A percentile compares a stretch with the other conserved stretches of the same genome.
Conservation (phyloP, 495 filamentous ascomycete species). For the Penicilliopsis zonata region DNA sequence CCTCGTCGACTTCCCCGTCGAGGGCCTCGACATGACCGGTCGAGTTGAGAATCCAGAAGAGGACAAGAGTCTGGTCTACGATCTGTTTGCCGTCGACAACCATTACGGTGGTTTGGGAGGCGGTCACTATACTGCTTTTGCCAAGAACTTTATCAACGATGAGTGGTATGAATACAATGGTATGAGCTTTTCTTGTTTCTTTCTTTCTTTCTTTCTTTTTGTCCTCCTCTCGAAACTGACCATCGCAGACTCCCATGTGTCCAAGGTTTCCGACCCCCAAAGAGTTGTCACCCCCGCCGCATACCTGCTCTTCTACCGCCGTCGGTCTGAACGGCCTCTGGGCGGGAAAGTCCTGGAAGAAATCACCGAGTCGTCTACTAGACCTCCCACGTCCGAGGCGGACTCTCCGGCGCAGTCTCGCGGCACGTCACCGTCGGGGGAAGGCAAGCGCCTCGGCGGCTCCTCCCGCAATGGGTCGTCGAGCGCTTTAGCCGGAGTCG, state of each 20-base stretch:
- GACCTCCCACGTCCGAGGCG: slow-evolving; percentile 27
- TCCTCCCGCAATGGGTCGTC: slow-evolving; percentile 77
- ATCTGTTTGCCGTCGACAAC: slow-evolving; percentile 89
- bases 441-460: slow-evolving; percentile 75
- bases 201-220: background rate
- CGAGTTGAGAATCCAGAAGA: slow-evolving; percentile 66
- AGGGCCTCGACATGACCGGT: slow-evolving; percentile 68
- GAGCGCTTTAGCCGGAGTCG: slow-evolving; percentile 69
- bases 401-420: slow-evolving; percentile 6
- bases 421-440: slow-evolving; percentile 51
- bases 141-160: slow-evolving; percentile 77
- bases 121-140: slow-evolving; percentile 90
- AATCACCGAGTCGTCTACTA: slow-evolving; percentile 42
- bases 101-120: slow-evolving; percentile 87
- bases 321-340: slow-evolving; percentile 60
- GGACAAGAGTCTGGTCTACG: slow-evolving; percentile 73
- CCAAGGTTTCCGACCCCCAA: slow-evolving; percentile 35
- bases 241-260: slow-evolving; percentile 56
- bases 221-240: slow-evolving; percentile 8
- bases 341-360: slow-evolving; percentile 67
- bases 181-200: slow-evolving; percentile 28
- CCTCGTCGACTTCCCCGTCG: slow-evolving; percentile 82
- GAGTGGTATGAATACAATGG: slow-evolving; percentile 94
- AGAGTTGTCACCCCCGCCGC: slow-evolving; percentile 56
- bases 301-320: slow-evolving; percentile 93